Percentiles rank a stretch among this genome's conserved stretches.
Conservation (phyloP, 805 yeast genomes). For the Barnettozyma vustinii region DNA sequence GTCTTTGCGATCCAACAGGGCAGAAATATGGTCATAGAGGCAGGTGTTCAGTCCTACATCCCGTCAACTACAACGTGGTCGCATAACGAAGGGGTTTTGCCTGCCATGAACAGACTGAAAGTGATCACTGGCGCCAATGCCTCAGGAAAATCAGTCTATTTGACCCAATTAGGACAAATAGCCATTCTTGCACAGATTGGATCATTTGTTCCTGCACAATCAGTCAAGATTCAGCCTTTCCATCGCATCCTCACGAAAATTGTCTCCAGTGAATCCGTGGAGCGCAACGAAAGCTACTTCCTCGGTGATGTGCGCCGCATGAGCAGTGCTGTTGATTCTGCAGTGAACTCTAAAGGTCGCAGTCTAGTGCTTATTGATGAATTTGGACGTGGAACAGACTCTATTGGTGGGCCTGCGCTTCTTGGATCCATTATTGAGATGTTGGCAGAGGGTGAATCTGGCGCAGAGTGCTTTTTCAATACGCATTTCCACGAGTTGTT, state of each 20-base stretch:
- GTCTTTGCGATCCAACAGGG: constrained; percentile 33
- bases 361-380: constrained; percentile 47
- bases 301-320: constrained; percentile 43
- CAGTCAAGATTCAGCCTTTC: constrained; percentile 41
- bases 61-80: constrained; percentile 35
- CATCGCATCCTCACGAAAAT: constrained; percentile 45
- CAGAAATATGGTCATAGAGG: constrained; percentile 43
- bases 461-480: constrained; percentile 30
- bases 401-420: constrained; percentile 40
- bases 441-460: constrained; percentile 9
- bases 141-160: constrained; percentile 48
- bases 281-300: constrained; percentile 42
- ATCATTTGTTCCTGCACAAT: constrained; percentile 46
- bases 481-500: constrained; percentile 43
- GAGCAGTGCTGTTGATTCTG: constrained; percentile 33
- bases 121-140: constrained; percentile 46
- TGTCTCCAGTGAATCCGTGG: constrained; percentile 34
- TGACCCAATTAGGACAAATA: constrained; percentile 43
- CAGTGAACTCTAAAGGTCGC: constrained; percentile 7
- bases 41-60: constrained; percentile 32
- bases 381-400: constrained; percentile 49
- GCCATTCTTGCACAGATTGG: constrained; percentile 50
- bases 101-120: constrained; percentile 10
- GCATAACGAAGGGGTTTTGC: not conserved
- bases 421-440: constrained; percentile 34